These are phyloP conservation scores for Hypholoma sublateritium DNA, from an alignment of 768 basidiomycete genomes.

Conservation along the genomic window DNA sequence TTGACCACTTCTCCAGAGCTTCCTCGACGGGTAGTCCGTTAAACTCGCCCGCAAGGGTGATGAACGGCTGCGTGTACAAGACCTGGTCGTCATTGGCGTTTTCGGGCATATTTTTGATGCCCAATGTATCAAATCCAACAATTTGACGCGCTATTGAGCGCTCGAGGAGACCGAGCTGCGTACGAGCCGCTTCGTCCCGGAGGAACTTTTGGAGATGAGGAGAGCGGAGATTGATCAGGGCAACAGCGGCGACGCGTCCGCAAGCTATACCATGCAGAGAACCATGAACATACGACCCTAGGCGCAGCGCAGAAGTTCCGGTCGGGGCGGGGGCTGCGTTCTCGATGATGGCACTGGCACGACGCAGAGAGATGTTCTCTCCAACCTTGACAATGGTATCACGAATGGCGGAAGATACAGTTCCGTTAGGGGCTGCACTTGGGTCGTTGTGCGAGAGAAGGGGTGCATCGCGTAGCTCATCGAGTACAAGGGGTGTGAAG, in stretches of 20 bases:
- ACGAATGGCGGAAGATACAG: constrained; percentile 64
- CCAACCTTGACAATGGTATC: constrained; percentile 75
- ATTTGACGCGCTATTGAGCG: constrained; percentile 84
- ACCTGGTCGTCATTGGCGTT: constrained; percentile 43
- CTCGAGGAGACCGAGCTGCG: constrained; percentile 63
- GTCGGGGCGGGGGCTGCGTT: constrained; percentile 33
- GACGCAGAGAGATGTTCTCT: constrained; percentile 72
- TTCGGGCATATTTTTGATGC: constrained; percentile 35
- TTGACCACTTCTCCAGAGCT: constrained; percentile 56
- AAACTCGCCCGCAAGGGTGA: constrained; percentile 65
- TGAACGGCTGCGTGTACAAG: constrained; percentile 72
- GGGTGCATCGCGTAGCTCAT: constrained; percentile 58
- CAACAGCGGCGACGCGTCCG: constrained; percentile 62
- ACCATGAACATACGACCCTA: constrained; percentile 66
- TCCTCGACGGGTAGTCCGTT: constrained; percentile 40
- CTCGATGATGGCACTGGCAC: constrained; percentile 50
- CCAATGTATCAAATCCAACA: constrained; percentile 73
- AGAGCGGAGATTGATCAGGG: constrained; percentile 44
- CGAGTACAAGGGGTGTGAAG: constrained; percentile 52
- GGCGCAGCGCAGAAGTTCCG: constrained; percentile 39
- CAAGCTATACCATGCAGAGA: constrained; percentile 43
- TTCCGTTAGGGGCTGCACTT: constrained; percentile 30
- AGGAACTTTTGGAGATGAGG: constrained; percentile 43
- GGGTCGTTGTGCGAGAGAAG: constrained; percentile 49
- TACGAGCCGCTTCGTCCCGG: constrained; percentile 45